A percentile compares a stretch with the other conserved stretches of the same genome.
Conservation (phyloP, 257 asterid species). For the Sherardia arvensis region DNA sequence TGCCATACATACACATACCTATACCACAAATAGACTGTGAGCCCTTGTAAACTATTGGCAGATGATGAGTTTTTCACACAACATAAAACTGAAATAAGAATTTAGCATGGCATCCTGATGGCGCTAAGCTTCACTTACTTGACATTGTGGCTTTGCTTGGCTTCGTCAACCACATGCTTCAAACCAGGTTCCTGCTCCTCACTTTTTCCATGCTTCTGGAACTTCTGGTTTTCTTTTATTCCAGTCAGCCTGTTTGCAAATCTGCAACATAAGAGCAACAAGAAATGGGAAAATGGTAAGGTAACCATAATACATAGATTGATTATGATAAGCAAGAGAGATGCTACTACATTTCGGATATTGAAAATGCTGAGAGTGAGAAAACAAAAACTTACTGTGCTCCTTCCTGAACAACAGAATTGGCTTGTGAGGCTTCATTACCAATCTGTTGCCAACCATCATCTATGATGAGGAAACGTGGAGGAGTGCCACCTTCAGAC, state of each 20-base stretch:
- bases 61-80: not conserved
- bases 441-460: conserved; percentile 99
- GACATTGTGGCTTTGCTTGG: conserved; percentile 53
- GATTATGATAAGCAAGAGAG: not conserved
- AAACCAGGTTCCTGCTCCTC: conserved; percentile 51
- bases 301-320: not conserved
- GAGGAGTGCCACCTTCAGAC: conserved; percentile 77
- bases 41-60: not conserved
- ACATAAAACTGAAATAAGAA: not conserved
- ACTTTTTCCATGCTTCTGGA: conserved; percentile 41
- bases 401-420: conserved; percentile 88
- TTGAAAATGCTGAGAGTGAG: not conserved
- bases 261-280: conserved; percentile 31
- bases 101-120: not conserved
- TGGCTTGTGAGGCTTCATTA: conserved; percentile 40
- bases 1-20: conserved; percentile 88
- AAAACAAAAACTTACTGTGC: conserved; percentile 28
- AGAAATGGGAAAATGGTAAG: not conserved
- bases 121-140: conserved; percentile 31
- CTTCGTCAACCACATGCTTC: conserved; percentile 59
- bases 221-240: conserved; percentile 74
- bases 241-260: conserved; percentile 82
- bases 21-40: conserved; percentile 2
- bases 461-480: conserved; percentile 88
- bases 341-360: not conserved